These are phyloP conservation scores for Torulaspora franciscae DNA, from an alignment of 805 yeast species.

Conservation along the genomic window DNA sequence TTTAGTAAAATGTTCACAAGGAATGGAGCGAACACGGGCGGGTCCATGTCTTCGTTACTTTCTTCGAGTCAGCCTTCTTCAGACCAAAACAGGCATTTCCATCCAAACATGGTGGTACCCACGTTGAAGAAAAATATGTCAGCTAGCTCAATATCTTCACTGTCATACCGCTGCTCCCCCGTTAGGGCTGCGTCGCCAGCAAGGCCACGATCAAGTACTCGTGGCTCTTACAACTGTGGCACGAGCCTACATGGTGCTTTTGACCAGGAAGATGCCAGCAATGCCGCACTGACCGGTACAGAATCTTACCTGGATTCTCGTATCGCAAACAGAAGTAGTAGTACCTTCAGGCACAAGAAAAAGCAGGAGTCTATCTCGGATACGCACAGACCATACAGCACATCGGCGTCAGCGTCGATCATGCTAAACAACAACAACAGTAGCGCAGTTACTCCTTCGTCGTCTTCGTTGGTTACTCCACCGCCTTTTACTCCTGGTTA, in stretches of 20 bases:
- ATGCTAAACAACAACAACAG: not conserved
- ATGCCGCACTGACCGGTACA: not conserved
- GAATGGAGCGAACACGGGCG: slow-evolving; percentile 31
- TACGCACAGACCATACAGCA: slow-evolving; percentile 11
- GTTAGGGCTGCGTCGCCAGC: slow-evolving; percentile 31
- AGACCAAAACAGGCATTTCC: slow-evolving; percentile 7
- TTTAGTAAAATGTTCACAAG: slow-evolving; percentile 35
- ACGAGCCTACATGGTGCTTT: slow-evolving; percentile 20
- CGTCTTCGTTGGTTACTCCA: slow-evolving; percentile 17
- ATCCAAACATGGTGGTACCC: slow-evolving; percentile 9
- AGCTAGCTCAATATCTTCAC: slow-evolving; percentile 25
- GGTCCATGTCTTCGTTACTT: slow-evolving; percentile 29
- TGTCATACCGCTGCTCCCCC: slow-evolving; percentile 29
- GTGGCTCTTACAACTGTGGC: slow-evolving; percentile 25
- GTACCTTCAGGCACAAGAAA: slow-evolving; percentile 22
- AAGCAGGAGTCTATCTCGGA: slow-evolving; percentile 35
- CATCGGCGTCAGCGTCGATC: slow-evolving; percentile 8
- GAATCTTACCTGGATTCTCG: slow-evolving; percentile 27
- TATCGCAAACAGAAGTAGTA: slow-evolving; percentile 7
- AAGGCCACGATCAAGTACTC: slow-evolving; percentile 30
- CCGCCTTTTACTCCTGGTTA: slow-evolving; percentile 15
- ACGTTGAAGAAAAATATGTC: slow-evolving; percentile 24
- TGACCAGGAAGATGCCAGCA: slow-evolving; percentile 15
- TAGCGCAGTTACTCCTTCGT: slow-evolving; percentile 13
- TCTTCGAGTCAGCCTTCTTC: slow-evolving; percentile 17